phyloP scores from a whole-genome alignment of 2,329 filamentous ascomycete species.

The Cyphellophora europaea region DNA sequence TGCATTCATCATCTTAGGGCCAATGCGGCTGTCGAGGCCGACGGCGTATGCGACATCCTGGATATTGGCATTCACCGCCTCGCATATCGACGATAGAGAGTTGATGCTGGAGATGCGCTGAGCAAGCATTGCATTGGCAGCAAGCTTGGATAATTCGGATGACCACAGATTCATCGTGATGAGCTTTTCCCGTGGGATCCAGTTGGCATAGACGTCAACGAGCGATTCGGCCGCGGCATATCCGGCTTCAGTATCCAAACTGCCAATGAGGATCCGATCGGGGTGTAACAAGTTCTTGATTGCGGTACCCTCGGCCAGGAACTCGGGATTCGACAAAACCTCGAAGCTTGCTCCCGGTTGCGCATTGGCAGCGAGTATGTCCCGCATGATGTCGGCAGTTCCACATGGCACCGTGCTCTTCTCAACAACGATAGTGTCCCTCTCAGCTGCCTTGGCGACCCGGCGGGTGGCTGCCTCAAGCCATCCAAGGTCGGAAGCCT shows the following conservation, averaged over 20 bases:
- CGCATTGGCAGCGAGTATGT: neutral
- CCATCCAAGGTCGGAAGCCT: slow-evolving; percentile 62
- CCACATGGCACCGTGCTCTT: slow-evolving; percentile 73
- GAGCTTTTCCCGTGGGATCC: slow-evolving; percentile 60
- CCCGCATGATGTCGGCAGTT: slow-evolving; percentile 58
- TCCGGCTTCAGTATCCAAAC: slow-evolving; percentile 50
- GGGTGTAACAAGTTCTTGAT: slow-evolving; percentile 61
- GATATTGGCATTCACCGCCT: slow-evolving; percentile 66
- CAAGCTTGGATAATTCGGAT: slow-evolving; percentile 69
- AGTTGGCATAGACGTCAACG: slow-evolving; percentile 57
- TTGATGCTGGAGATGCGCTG: slow-evolving; percentile 77
- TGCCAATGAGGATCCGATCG: slow-evolving; percentile 68
- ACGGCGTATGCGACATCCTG: slow-evolving; percentile 59
- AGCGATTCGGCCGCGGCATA: slow-evolving; percentile 54
- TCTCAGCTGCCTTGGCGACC: slow-evolving; percentile 57
- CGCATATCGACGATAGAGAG: slow-evolving; percentile 70
- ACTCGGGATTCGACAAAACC: slow-evolving; percentile 73
- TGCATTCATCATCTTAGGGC: slow-evolving; percentile 62
- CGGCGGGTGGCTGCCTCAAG: slow-evolving; percentile 61
- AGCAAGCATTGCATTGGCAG: slow-evolving; percentile 70
- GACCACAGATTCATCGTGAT: slow-evolving; percentile 67
- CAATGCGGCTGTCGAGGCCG: slow-evolving; percentile 63
- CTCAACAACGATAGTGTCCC: slow-evolving; percentile 66
- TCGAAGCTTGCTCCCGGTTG: slow-evolving; percentile 49
- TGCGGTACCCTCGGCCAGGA: slow-evolving; percentile 68